Percentiles rank a stretch among this genome's conserved stretches.
These are phyloP conservation scores for Dryadomyces quercivorus DNA, from an alignment of 2,329 filamentous ascomycete genomes.

Conservation along the genomic window DNA sequence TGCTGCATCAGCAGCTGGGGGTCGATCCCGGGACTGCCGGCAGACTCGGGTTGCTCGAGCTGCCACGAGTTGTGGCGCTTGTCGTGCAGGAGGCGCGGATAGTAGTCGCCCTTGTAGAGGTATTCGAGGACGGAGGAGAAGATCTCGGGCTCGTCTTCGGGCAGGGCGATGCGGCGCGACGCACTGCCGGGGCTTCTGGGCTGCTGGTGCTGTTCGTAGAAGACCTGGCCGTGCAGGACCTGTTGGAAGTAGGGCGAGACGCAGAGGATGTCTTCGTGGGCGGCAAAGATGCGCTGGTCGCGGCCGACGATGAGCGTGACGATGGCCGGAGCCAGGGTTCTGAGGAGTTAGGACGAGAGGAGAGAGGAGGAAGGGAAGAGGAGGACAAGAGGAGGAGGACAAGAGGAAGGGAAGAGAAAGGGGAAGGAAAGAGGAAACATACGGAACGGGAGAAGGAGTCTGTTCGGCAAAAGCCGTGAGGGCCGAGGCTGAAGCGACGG, in stretches of 20 bases:
- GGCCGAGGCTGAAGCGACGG: constrained; percentile 30
- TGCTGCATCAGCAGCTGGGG: constrained; percentile 14
- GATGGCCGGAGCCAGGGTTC: constrained; percentile 52
- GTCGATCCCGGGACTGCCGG: constrained; percentile 16
- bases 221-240: constrained; percentile 50
- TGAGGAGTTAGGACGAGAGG: constrained; percentile 16
- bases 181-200: not conserved
- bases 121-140: constrained; percentile 86
- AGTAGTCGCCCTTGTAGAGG: constrained; percentile 91
- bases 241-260: constrained; percentile 68
- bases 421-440: constrained; percentile 31
- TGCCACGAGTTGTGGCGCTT: constrained; percentile 71
- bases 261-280: constrained; percentile 75
- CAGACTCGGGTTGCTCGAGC: constrained; percentile 49
- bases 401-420: not conserved
- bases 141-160: constrained; percentile 79
- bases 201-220: constrained; percentile 28
- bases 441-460: constrained; percentile 11
- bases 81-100: constrained; percentile 70
- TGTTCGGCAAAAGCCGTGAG: constrained; percentile 15
- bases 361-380: not conserved
- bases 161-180: constrained; percentile 61
- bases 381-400: not conserved
- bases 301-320: constrained; percentile 71
- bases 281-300: constrained; percentile 78